Evolutionary conservation across 257 asterid species (phyloP).

Genomic region (Rehmannia glutinosa): DNA sequence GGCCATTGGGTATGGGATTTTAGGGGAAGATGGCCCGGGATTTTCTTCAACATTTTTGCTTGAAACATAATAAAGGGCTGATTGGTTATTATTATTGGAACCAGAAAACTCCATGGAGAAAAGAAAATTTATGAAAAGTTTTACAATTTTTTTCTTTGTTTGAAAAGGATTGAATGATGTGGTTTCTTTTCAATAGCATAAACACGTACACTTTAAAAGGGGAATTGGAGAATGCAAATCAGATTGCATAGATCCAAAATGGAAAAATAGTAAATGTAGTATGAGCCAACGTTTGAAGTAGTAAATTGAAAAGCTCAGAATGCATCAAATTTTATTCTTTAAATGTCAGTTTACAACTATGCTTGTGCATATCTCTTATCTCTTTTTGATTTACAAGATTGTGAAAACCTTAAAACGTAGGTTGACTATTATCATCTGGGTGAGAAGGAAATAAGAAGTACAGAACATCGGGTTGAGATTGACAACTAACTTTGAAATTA

Average conservation of each 20-base stretch:
- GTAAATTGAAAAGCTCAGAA: too few relatives aligned
- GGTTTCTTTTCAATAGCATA: neutral
- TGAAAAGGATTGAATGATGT: neutral
- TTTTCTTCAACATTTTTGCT: neutral
- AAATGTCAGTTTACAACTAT: neutral
- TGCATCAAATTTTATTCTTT: too few relatives aligned
- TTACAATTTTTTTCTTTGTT: neutral
- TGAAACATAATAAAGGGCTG: neutral
- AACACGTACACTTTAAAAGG: neutral
- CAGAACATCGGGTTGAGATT: neutral
- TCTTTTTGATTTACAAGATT: neutral
- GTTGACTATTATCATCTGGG: neutral
- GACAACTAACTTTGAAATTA: neutral
- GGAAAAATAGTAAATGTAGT: constrained; percentile 12
- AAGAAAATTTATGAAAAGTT: neutral
- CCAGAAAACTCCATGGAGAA: neutral
- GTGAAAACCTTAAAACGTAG: too few relatives aligned
- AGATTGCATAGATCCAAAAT: neutral
- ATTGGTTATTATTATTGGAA: neutral
- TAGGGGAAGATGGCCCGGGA: neutral
- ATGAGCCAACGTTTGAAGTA: neutral
- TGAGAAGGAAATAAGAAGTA: neutral
- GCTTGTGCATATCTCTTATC: neutral
- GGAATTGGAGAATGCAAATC: neutral
- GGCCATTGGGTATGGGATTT: neutral